Evolutionary conservation across 2,329 filamentous ascomycete species (phyloP).

Genomic region (Bipolaris oryzae): DNA sequence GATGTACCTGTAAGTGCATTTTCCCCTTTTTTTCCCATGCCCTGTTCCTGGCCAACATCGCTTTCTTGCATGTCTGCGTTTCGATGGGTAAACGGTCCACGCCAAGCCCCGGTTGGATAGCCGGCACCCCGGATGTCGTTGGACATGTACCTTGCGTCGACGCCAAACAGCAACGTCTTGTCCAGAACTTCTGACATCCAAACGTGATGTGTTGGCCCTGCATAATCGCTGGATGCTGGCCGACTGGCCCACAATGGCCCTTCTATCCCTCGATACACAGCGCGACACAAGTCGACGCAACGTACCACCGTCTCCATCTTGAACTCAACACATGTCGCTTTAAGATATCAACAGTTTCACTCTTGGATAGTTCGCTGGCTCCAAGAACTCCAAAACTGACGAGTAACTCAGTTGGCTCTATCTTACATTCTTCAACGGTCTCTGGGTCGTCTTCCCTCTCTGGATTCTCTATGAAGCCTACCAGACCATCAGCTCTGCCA

Average conservation of each 20-base stretch:
- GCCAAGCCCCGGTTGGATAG: not conserved
- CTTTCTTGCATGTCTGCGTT: not conserved
- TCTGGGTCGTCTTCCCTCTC: constrained; percentile 66
- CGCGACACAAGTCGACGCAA: constrained; percentile 1
- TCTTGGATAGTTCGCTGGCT: not conserved
- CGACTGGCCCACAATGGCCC: constrained; percentile 23
- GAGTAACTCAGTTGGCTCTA: constrained; percentile 60
- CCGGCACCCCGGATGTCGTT: not conserved
- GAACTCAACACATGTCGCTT: not conserved
- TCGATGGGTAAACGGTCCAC: not conserved
- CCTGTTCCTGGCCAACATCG: not conserved
- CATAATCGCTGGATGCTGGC: constrained; percentile 17
- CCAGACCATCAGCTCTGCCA: constrained; percentile 50
- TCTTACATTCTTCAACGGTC: constrained; percentile 66
- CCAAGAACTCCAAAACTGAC: constrained; percentile 4
- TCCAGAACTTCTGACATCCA: constrained; percentile 3
- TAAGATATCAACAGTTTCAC: not conserved
- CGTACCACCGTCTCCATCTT: not conserved
- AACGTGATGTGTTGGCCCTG: constrained; percentile 23
- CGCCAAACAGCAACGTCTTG: not conserved
- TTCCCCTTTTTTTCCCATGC: not conserved
- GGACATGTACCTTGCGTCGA: not conserved
- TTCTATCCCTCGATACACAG: constrained; percentile 1
- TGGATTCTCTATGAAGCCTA: constrained; percentile 63
- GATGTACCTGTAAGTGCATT: constrained; percentile 59